Base-by-base conservation (phyloP, 495 filamentous ascomycete genomes). In the Tuber borchii region DNA sequence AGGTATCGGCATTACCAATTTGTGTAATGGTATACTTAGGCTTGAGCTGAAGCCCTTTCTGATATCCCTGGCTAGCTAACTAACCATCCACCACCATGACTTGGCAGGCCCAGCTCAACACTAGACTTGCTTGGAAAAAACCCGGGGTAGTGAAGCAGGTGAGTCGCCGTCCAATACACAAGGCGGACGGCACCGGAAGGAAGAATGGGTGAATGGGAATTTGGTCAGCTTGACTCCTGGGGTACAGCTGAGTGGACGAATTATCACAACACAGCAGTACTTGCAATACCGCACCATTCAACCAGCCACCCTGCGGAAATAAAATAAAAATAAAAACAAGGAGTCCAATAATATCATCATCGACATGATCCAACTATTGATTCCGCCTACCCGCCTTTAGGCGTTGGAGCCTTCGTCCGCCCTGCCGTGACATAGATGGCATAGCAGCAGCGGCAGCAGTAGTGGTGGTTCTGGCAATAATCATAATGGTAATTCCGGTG, bases 181-280 rank as follows among this genome's bases (percentile, higher is more conserved):
- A 65, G 56, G 56, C 56, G 56, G n/a, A 14, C 56, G 31, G 56
- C n/a, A 31, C 56, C 56, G 56, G 56, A 65, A 65, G 56, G 56
- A 65, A 26, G 51, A 9, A n/a, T 14, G 56, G 56, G 4, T 16
- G 56, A 9, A 31, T 26, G n/a, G n/a, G 12, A 65, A 4, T 10
- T 31, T 17, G n/a, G 16, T n/a, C 56, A 56, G 22, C 56, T 65
- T 31, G 12, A 10, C 56, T 65, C n/a, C 26, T 65, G 56, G 56
- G 31, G 12, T 31, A 17, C 6, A 65, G 56, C 56, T 65, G 56
- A 65, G 16, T 0, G n/a, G 56, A 2, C 56, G 56, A 65, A 31
- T 31, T 14, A 19, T 0, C 45, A 12, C 14, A 65, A 14, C 8
- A 65, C n/a, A 31, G 4, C 12, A 20, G 48, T n/a, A 56, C 48